Evolutionary conservation across 2,329 filamentous ascomycete species (phyloP), one percentile per base, ranked within the genome.

Genomic region (Monosporascus sp.): DNA sequence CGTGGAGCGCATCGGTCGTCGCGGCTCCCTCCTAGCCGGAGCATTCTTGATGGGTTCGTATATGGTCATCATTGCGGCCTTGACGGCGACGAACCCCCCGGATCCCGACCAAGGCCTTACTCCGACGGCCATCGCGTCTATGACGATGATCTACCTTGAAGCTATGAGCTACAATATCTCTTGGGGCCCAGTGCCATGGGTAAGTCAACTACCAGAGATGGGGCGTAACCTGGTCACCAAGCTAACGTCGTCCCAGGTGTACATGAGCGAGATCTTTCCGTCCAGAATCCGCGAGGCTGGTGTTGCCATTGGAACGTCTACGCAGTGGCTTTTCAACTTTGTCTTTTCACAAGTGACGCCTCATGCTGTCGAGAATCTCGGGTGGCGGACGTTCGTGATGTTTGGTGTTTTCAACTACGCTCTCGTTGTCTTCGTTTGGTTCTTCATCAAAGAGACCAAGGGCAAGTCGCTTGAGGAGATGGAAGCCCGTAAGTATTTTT

Each of bases 81-180:
- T 82, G 1, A 72, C 78, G 1, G 77, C 77, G 54, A 63, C 60
- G 1, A 67, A 68, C 37, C 69, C 71, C 0, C 63, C 63, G 2
- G 52, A 48, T 17, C 22, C 60, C 2, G 56, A 67, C 26, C 58
- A 63, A 5, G 57, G 57, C 0, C 65, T 75, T 16, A 69, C 70
- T 1, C 60, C 70, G 48, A 71, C 72, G 1, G 76, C 74, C 0
- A 77, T 80, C 35, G 73, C 73, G 2, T 82, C 77, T 0, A 70
- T 83, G 1, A 73, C 74, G 0, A 66, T 83, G 14, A 81, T 82
- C 51, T 82, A 82, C 60, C 67, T 82, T 5, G 78, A 78, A 54
- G 77, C 82, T 26, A 74, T 79, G 43, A 71, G 71, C 3, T 80
- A 80, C 57, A 78, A 78, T 40, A 74, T 77, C 44, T 72, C 68